Conservation (phyloP, 257 asterid species). For the Capsicum pubescens region DNA sequence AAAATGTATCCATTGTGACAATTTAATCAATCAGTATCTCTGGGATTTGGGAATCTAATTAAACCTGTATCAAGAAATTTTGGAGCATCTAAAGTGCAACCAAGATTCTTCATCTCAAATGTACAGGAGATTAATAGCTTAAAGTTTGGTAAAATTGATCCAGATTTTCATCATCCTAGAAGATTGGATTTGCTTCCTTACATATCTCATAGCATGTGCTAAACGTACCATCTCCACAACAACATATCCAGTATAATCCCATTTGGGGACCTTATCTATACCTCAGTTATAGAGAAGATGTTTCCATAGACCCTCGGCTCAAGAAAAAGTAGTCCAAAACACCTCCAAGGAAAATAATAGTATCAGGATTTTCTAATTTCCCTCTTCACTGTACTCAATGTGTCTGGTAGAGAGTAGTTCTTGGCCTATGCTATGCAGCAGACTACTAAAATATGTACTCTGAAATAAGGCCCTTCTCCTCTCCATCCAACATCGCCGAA, state of each 20-base stretch:
- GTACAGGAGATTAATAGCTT: neutral
- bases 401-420: neutral
- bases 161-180: neutral
- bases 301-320: no score
- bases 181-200: neutral
- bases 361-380: neutral
- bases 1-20: neutral
- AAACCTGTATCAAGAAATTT: no score
- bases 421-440: neutral
- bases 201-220: neutral
- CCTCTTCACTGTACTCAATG: neutral
- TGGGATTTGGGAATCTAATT: neutral
- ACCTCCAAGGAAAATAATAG: no score
- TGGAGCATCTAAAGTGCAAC: neutral
- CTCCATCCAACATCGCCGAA: neutral
- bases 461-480: neutral
- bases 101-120: neutral
- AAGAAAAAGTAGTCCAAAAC: no score
- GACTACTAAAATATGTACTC: neutral
- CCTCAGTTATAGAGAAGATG: no score
- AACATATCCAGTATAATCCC: no score
- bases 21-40: neutral
- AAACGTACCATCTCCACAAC: neutral
- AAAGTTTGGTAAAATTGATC: no score
- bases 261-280: no score